These are phyloP conservation scores for Epichloe bromicola DNA, from an alignment of 2,329 filamentous ascomycete species.

Conservation along the genomic window DNA sequence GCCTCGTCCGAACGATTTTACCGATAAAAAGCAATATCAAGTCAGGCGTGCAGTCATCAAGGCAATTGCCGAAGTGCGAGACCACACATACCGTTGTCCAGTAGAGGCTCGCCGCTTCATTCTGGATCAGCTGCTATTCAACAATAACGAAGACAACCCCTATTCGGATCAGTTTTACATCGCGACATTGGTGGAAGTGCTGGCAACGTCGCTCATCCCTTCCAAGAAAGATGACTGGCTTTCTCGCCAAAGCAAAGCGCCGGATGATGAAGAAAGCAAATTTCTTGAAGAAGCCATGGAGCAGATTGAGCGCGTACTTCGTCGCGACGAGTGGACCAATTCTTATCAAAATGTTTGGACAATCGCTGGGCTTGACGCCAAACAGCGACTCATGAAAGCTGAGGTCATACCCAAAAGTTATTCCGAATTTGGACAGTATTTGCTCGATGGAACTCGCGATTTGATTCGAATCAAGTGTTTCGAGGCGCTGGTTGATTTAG, in stretches of 20 bases:
- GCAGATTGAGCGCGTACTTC: constrained; percentile 53
- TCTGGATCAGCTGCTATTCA: constrained; percentile 79
- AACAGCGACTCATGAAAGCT: constrained; percentile 50
- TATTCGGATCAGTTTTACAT: constrained; percentile 88
- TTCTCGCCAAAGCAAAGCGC: constrained; percentile 31
- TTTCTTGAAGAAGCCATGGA: constrained; percentile 42
- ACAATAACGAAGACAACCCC: constrained; percentile 83
- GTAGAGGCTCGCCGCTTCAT: constrained; percentile 70
- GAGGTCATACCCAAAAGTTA: constrained; percentile 42
- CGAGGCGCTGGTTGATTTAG: constrained; percentile 50
- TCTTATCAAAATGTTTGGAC: constrained; percentile 59
- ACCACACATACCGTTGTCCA: constrained; percentile 62
- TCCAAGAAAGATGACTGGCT: constrained; percentile 31
- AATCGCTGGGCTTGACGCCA: constrained; percentile 47
- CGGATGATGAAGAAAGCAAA: constrained; percentile 30
- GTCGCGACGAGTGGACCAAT: constrained; percentile 55
- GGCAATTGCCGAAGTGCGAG: constrained; percentile 67
- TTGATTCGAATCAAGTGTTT: constrained; percentile 53
- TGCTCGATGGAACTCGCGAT: constrained; percentile 51
- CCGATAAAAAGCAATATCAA: constrained; percentile 71
- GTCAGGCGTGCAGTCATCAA: constrained; percentile 74
- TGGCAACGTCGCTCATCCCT: constrained; percentile 46
- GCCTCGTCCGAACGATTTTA: constrained; percentile 82
- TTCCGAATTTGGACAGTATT: constrained; percentile 48
- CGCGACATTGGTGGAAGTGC: constrained; percentile 56